Conservation (phyloP, 441 rosid species). For the Croton setiger region DNA sequence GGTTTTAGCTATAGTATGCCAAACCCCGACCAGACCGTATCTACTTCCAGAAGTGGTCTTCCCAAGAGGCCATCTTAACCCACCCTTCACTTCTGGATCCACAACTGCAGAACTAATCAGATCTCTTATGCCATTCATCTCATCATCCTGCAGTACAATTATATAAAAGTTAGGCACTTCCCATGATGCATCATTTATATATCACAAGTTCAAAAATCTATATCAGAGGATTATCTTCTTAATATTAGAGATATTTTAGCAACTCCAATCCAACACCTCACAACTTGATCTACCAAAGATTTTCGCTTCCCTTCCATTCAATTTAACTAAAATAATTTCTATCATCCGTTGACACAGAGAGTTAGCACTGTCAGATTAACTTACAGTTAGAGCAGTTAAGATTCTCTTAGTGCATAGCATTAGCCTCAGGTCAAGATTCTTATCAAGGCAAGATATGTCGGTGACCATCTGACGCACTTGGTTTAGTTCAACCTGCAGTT, state of each 20-base stretch:
- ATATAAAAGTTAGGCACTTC: background rate
- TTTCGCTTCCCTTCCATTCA: background rate
- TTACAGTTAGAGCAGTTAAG: conserved; percentile 42
- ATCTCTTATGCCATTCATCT: conserved; percentile 35
- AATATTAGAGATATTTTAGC: background rate
- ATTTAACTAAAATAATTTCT: background rate
- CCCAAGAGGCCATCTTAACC: conserved; percentile 57
- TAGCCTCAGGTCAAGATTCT: conserved; percentile 61
- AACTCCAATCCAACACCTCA: background rate
- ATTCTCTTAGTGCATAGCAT: conserved; percentile 40
- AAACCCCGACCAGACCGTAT: conserved; percentile 40
- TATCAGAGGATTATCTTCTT: background rate
- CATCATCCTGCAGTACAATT: conserved; percentile 42
- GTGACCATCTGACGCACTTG: conserved; percentile 38
- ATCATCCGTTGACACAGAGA: background rate
- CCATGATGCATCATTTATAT: background rate
- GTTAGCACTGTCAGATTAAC: conserved; percentile 19
- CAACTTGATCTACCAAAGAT: conserved; percentile 1
- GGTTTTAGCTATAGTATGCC: conserved; percentile 38
- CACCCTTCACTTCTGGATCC: conserved; percentile 60
- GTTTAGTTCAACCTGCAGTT: conserved; percentile 47
- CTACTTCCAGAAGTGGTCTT: conserved; percentile 37
- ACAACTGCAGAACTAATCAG: conserved; percentile 48
- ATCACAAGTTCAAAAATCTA: background rate
- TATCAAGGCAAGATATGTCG: conserved; percentile 57